phyloP scores from a whole-genome alignment of 2,329 filamentous ascomycete genomes.

The Bipolaris victoriae region DNA sequence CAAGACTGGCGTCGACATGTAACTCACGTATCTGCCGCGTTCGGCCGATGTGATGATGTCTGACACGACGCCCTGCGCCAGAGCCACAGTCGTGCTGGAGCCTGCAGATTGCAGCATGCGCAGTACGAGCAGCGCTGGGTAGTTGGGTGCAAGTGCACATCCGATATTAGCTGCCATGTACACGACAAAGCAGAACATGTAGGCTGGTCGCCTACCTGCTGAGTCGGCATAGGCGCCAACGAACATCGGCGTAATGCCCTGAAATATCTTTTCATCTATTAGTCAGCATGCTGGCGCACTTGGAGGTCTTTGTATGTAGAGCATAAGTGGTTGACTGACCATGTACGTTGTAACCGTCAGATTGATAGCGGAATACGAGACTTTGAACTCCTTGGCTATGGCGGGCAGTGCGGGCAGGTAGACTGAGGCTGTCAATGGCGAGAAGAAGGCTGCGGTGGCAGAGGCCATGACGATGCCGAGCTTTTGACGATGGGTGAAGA shows the following conservation, averaged over 20 bases:
- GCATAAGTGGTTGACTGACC: background rate
- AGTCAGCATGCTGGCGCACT: background rate
- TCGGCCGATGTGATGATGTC: background rate
- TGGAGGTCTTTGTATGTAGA: background rate
- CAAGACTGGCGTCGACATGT: background rate
- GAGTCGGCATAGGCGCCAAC: slow-evolving; percentile 1
- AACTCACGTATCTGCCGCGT: slow-evolving; percentile 1
- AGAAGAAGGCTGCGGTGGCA: background rate
- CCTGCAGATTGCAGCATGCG: background rate
- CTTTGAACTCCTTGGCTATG: background rate
- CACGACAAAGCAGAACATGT: background rate
- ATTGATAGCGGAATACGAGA: background rate
- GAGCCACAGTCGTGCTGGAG: background rate
- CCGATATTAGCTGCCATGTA: background rate
- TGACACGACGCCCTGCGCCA: background rate
- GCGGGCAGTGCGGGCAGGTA: background rate
- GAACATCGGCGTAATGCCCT: background rate
- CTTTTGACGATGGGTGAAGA: background rate
- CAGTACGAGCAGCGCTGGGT: background rate
- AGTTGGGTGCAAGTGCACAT: background rate
- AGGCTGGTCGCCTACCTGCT: background rate
- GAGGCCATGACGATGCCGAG: background rate
- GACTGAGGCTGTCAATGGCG: background rate
- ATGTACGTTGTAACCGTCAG: background rate
- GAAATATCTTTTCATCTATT: background rate